phyloP scores from a whole-genome alignment of 2,329 filamentous ascomycete genomes.

The Epichloe amarillans region DNA sequence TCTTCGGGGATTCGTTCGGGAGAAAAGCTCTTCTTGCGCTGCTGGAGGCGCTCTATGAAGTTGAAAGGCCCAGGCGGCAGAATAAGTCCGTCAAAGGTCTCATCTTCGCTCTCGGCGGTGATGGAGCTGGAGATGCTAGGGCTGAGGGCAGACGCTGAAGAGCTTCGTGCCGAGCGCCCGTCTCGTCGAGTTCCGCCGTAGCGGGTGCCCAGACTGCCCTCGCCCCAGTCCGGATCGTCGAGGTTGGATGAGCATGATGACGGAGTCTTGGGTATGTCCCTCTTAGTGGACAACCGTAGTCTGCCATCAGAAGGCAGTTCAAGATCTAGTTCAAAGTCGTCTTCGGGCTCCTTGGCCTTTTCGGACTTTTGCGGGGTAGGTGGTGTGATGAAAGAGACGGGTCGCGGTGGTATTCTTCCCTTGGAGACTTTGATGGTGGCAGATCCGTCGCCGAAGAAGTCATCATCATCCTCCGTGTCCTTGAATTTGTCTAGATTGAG shows the following conservation, averaged over 20 bases:
- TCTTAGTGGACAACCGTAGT: slow-evolving; percentile 48
- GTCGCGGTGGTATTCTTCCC: slow-evolving; percentile 35
- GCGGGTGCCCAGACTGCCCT: slow-evolving; percentile 82
- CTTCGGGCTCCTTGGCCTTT: slow-evolving; percentile 28
- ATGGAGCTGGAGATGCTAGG: slow-evolving; percentile 87
- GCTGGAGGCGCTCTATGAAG: slow-evolving; percentile 65
- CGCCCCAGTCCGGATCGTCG: slow-evolving; percentile 86
- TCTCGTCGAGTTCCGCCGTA: slow-evolving; percentile 79
- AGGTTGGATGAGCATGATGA: slow-evolving; percentile 28
- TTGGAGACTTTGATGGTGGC: slow-evolving; percentile 58
- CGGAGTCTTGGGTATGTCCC: slow-evolving; percentile 50
- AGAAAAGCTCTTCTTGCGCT: slow-evolving; percentile 49
- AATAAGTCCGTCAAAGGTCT: slow-evolving; percentile 79
- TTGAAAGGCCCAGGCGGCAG: slow-evolving; percentile 74
- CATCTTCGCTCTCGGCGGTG: slow-evolving; percentile 85
- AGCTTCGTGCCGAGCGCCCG: slow-evolving; percentile 67
- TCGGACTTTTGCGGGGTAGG: slow-evolving; percentile 38
- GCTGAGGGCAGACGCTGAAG: slow-evolving; percentile 77
- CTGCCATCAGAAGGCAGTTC: slow-evolving; percentile 56
- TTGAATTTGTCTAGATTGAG: slow-evolving; percentile 51
- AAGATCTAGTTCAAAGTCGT: slow-evolving; percentile 61
- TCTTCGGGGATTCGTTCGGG: slow-evolving; percentile 33
- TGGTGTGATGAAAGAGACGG: slow-evolving; percentile 39
- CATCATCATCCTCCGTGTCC: slow-evolving; percentile 48
- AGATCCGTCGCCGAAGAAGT: slow-evolving; percentile 49